phyloP scores from a whole-genome alignment of 2,329 filamentous ascomycete species.

The Aspergillaceae sp. region DNA sequence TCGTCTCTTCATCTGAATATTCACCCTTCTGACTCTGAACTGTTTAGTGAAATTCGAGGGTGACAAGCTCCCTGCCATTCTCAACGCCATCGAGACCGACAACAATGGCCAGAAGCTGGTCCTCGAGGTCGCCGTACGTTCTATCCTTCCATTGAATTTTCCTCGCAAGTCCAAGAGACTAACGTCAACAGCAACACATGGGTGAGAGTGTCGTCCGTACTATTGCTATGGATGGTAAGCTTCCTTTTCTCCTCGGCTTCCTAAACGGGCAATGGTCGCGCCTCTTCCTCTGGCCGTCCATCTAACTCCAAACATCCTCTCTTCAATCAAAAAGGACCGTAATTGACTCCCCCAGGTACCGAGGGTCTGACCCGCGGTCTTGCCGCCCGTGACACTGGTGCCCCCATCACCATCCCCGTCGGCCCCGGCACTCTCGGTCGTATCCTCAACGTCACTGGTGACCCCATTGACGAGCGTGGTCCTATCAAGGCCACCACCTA shows the following conservation, averaged over 20 bases:
- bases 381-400: slow-evolving; percentile 77
- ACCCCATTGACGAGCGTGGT: slow-evolving; percentile 98
- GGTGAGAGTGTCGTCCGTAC: slow-evolving; percentile 98
- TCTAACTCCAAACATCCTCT: too few relatives aligned
- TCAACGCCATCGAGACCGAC: slow-evolving; percentile 86
- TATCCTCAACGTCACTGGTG: slow-evolving; percentile 99
- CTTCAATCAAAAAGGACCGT: slow-evolving; percentile 4
- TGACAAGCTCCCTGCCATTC: slow-evolving; percentile 88
- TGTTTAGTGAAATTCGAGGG: slow-evolving; percentile 84
- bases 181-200: slow-evolving; percentile 75
- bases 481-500: slow-evolving; percentile 89
- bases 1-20: too few relatives aligned
- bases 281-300: neutral
- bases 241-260: slow-evolving; percentile 5
- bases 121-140: slow-evolving; percentile 87
- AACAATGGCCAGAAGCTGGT: slow-evolving; percentile 93
- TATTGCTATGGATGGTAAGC: slow-evolving; percentile 99
- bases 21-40: too few relatives aligned
- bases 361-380: slow-evolving; percentile 97
- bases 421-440: slow-evolving; percentile 88
- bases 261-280: neutral
- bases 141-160: neutral
- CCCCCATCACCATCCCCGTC: slow-evolving; percentile 93
- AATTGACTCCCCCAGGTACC: slow-evolving; percentile 58
- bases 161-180: slow-evolving; percentile 1